Percentiles rank a stretch among this genome's conserved stretches.
phyloP scores from a whole-genome alignment of 139 green algal genomes.

The Coelastrella sp. region DNA sequence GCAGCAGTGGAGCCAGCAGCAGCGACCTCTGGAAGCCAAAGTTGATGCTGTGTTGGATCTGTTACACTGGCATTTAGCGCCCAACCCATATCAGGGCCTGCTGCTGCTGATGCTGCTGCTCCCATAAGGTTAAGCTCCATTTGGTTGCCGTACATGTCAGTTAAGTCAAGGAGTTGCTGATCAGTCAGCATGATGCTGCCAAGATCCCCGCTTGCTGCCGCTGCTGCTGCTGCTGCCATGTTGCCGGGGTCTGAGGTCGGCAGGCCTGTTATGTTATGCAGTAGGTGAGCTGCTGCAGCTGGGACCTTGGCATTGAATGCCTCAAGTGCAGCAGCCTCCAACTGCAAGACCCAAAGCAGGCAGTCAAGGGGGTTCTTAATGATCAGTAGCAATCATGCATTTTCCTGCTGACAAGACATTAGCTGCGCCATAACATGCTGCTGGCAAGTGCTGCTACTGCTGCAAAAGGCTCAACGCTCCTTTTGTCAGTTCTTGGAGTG shows the following conservation, averaged over 20 bases:
- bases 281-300: neutral
- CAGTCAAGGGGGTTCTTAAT: neutral
- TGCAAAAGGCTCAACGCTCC: neutral
- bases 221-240: neutral
- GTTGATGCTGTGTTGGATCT: slow-evolving; percentile 4
- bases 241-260: neutral
- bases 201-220: neutral
- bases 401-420: neutral
- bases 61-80: no score
- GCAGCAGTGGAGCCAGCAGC: neutral
- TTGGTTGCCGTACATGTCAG: neutral
- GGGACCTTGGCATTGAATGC: slow-evolving; percentile 27
- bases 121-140: neutral
- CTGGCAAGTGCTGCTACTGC: neutral
- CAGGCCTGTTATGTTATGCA: slow-evolving; percentile 3
- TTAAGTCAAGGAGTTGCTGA: neutral
- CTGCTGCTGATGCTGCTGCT: neutral
- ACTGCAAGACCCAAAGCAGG: neutral
- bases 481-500: no score
- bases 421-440: neutral
- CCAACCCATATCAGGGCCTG: neutral
- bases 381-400: neutral
- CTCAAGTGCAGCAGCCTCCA: slow-evolving; percentile 32
- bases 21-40: neutral
- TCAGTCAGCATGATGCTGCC: neutral